phyloP scores from a whole-genome alignment of 495 filamentous ascomycete genomes.

The Letharia lupina region DNA sequence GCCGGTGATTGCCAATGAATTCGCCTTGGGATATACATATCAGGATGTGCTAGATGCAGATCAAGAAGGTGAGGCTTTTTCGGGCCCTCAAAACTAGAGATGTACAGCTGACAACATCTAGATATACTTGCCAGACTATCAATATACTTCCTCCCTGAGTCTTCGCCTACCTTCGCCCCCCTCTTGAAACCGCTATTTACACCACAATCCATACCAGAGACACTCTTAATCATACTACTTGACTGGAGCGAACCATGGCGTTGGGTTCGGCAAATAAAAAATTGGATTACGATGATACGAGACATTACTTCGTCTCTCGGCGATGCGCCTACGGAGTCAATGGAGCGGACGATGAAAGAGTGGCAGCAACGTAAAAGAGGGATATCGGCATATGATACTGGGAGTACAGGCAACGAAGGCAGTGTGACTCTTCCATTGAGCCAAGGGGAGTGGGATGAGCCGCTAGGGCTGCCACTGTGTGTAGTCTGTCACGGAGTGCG shows the following conservation, averaged over 20 bases:
- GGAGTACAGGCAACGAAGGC: constrained; percentile 38
- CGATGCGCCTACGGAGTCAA: constrained; percentile 63
- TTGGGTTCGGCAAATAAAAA: constrained; percentile 78
- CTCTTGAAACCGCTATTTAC: constrained; percentile 81
- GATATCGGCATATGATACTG: constrained; percentile 21
- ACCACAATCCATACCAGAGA: constrained; percentile 75
- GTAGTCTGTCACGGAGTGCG: constrained; percentile 89
- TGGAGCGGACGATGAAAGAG: constrained; percentile 73
- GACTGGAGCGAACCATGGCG: constrained; percentile 92
- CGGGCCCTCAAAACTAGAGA: background rate
- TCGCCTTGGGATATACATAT: constrained; percentile 91
- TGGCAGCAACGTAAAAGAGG: constrained; percentile 46
- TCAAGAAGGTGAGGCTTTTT: constrained; percentile 61
- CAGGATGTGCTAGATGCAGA: constrained; percentile 91
- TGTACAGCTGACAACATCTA: constrained; percentile 29
- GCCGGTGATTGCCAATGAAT: constrained; percentile 83
- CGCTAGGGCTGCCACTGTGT: constrained; percentile 77
- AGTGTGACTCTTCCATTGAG: constrained; percentile 71
- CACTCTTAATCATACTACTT: constrained; percentile 76
- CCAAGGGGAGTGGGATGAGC: constrained; percentile 91
- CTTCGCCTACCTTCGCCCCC: constrained; percentile 71
- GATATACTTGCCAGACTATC: constrained; percentile 89
- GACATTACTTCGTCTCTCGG: constrained; percentile 66
- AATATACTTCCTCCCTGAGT: constrained; percentile 77
- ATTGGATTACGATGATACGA: constrained; percentile 78